phyloP scores from a whole-genome alignment of 768 basidiomycete species.

The Phaeotremella skinneri region DNA sequence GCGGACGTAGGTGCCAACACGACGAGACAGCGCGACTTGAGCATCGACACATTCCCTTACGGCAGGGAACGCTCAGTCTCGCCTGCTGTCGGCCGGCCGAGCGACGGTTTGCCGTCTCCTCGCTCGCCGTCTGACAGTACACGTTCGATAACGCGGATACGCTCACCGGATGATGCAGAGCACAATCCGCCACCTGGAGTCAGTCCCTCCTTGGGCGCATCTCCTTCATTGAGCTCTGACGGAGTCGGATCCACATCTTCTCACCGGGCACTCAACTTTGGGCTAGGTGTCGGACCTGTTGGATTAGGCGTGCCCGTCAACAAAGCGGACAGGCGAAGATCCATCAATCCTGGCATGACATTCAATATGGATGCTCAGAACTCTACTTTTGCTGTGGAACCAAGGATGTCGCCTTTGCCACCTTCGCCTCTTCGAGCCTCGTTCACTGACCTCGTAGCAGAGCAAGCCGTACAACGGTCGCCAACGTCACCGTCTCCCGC shows the following conservation, averaged over 20 bases:
- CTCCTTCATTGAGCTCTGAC: conserved; percentile 11
- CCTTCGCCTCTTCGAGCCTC: conserved; percentile 50
- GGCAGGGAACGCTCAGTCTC: neutral
- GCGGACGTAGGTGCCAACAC: neutral
- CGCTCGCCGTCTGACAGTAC: conserved; percentile 18
- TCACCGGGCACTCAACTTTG: conserved; percentile 19
- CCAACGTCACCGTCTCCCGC: conserved; percentile 32
- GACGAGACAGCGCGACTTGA: neutral
- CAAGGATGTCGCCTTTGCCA: conserved; percentile 42
- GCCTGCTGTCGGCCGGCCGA: conserved; percentile 3
- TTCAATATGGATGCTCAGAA: conserved; percentile 50
- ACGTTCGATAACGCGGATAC: neutral
- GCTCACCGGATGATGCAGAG: neutral
- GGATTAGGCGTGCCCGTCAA: conserved; percentile 50
- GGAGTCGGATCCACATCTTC: neutral
- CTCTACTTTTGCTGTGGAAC: conserved; percentile 32
- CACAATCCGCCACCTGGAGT: conserved; percentile 5
- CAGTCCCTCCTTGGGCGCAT: conserved; percentile 21
- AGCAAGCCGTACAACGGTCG: conserved; percentile 11
- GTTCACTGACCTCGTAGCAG: conserved; percentile 54
- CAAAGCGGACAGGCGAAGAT: conserved; percentile 57
- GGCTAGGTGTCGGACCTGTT: conserved; percentile 44
- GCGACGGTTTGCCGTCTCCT: conserved; percentile 17
- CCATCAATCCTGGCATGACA: conserved; percentile 60
- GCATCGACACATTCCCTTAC: too few species aligned